phyloP scores from a whole-genome alignment of 2,329 filamentous ascomycete genomes.

The Sclerotinia sclerotiorum region DNA sequence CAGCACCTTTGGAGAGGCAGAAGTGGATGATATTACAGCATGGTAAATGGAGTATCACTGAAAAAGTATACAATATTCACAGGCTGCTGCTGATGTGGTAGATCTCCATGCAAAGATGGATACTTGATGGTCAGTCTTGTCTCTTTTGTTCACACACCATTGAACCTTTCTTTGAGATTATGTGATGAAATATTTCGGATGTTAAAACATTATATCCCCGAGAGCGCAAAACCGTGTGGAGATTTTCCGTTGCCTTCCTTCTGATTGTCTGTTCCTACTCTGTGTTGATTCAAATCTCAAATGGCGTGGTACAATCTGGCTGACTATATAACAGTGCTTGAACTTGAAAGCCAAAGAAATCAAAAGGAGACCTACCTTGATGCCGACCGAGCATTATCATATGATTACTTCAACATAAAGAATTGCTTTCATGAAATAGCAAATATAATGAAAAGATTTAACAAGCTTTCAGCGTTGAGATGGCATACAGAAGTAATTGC shows the following conservation, averaged over 20 bases:
- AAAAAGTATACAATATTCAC: not conserved
- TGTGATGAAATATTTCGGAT: constrained; percentile 75
- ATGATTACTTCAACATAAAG: not conserved
- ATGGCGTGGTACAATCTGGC: not conserved
- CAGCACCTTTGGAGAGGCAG: constrained; percentile 91
- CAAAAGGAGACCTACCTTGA: not conserved
- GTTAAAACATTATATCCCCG: constrained; percentile 85
- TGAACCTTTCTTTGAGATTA: not conserved
- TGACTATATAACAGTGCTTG: not conserved
- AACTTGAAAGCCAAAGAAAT: not conserved
- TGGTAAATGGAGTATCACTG: constrained; percentile 58
- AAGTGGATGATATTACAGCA: constrained; percentile 93
- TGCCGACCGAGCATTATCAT: too few relatives aligned
- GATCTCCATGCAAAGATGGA: too few relatives aligned
- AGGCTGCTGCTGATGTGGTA: not conserved
- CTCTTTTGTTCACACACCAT: not conserved
- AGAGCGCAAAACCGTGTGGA: constrained; percentile 96
- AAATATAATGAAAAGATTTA: too few relatives aligned
- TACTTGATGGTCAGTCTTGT: not conserved
- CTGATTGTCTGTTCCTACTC: constrained; percentile 59
- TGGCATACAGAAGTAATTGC: too few relatives aligned
- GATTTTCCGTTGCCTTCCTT: constrained; percentile 99
- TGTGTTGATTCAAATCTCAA: not conserved
- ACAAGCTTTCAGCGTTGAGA: too few relatives aligned
- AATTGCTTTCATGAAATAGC: too few relatives aligned